Percentiles rank a stretch among this genome's conserved stretches.
Evolutionary conservation across 169 alveolate species (phyloP).

Genomic region (Ichthyophthirius multifiliis): DNA sequence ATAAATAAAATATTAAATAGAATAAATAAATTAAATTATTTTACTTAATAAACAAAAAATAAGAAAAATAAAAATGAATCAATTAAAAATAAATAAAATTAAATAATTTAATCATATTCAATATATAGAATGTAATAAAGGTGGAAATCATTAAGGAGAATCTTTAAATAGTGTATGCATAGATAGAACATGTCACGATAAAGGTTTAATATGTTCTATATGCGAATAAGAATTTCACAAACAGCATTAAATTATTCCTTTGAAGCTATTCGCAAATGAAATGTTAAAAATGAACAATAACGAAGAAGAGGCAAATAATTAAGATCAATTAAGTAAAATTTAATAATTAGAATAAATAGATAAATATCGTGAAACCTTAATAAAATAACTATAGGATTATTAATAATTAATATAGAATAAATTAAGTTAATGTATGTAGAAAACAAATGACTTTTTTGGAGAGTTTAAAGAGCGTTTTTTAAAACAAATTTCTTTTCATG

Average conservation of each 20-base stretch:
- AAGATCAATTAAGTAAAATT: conserved; percentile 5
- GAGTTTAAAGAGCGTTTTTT: too few relatives aligned
- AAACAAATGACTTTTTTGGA: not conserved
- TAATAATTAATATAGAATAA: not conserved
- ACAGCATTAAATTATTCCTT: conserved; percentile 24
- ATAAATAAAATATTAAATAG: too few relatives aligned
- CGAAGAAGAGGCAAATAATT: not conserved
- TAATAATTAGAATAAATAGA: conserved; percentile 3
- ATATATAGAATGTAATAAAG: not conserved
- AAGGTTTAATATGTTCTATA: conserved; percentile 29
- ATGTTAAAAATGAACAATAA: not conserved
- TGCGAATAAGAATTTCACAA: conserved; percentile 25
- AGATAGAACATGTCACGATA: conserved; percentile 16
- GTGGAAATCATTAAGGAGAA: conserved; percentile 34
- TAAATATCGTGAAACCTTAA: not conserved
- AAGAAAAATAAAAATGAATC: too few relatives aligned
- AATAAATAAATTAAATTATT: too few relatives aligned
- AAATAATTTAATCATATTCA: too few relatives aligned
- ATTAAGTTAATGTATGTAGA: not conserved
- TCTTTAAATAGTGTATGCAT: conserved; percentile 24
- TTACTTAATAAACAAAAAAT: too few relatives aligned
- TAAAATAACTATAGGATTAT: conserved; percentile 8
- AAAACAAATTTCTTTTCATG: too few relatives aligned
- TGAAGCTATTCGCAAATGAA: conserved; percentile 11
- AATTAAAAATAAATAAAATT: too few relatives aligned